Conservation (phyloP, 2,329 filamentous ascomycete genomes). For the Trichoderma semiorbis region DNA sequence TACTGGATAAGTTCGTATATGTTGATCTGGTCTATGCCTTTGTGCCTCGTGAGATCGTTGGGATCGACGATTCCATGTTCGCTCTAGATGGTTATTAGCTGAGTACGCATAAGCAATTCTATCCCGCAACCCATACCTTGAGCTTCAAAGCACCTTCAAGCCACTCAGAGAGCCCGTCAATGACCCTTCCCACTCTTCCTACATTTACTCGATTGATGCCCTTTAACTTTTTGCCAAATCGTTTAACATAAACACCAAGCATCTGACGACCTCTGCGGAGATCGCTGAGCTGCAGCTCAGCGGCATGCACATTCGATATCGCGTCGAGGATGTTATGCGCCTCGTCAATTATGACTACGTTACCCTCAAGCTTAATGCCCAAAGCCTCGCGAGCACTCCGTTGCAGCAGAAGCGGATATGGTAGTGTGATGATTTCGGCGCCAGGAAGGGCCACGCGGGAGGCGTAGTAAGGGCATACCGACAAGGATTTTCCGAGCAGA, state of each 20-base stretch:
- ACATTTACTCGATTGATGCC: constrained; percentile 90
- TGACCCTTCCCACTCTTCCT: constrained; percentile 77
- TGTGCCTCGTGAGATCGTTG: constrained; percentile 70
- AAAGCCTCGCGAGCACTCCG: constrained; percentile 83
- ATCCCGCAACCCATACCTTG: constrained; percentile 38
- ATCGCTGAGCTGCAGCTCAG: constrained; percentile 70
- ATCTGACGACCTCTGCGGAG: constrained; percentile 70
- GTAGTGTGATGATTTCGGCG: constrained; percentile 86
- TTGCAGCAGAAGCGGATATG: constrained; percentile 87
- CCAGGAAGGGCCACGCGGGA: constrained; percentile 77
- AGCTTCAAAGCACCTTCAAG: constrained; percentile 52
- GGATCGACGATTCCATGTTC: constrained; percentile 67
- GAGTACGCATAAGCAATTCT: not conserved
- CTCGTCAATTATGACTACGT: constrained; percentile 94
- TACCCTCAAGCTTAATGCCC: constrained; percentile 78
- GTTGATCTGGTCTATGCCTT: constrained; percentile 93
- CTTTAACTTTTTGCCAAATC: constrained; percentile 83
- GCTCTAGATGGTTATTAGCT: constrained; percentile 23
- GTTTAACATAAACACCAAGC: constrained; percentile 77
- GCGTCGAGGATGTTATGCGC: constrained; percentile 98
- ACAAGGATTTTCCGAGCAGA: constrained; percentile 69
- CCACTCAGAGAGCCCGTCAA: constrained; percentile 73
- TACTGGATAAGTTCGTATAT: constrained; percentile 85
- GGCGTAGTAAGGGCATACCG: constrained; percentile 95
- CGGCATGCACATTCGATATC: constrained; percentile 80